Percentiles rank a stretch among this genome's conserved stretches.
Evolutionary conservation across 805 yeast genomes (phyloP).

Genomic region (Nakazawaea holstii): DNA sequence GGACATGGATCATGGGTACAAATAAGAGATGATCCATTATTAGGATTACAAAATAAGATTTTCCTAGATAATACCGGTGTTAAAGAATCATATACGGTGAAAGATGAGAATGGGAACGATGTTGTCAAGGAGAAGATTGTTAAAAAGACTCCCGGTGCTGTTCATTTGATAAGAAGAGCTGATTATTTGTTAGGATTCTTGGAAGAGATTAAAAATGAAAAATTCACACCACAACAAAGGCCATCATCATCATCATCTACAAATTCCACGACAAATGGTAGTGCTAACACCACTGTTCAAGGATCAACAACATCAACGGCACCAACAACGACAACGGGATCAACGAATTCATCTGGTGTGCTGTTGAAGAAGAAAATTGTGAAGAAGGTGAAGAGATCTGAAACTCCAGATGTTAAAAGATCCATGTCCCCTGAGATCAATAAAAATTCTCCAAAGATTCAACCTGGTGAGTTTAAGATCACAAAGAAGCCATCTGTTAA

Average conservation of each 20-base stretch:
- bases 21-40: constrained; percentile 91
- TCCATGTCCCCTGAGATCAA: constrained; percentile 15
- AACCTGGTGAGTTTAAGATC: background rate
- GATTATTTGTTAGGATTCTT: constrained; percentile 77
- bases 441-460: constrained; percentile 10
- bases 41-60: constrained; percentile 80
- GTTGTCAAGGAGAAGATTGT: constrained; percentile 24
- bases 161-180: constrained; percentile 86
- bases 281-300: no score
- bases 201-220: constrained; percentile 35
- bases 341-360: background rate
- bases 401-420: constrained; percentile 1
- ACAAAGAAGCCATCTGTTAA: background rate
- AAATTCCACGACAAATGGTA: background rate
- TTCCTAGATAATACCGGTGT: constrained; percentile 45
- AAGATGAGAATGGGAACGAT: constrained; percentile 25
- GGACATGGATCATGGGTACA: constrained; percentile 96
- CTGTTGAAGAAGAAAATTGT: constrained; percentile 12
- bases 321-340: background rate
- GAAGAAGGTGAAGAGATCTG: constrained; percentile 8
- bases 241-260: background rate
- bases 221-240: background rate
- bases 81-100: constrained; percentile 23
- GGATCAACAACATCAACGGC: constrained; percentile 16
- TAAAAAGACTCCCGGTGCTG: constrained; percentile 84